Base-by-base conservation (phyloP, 2,329 filamentous ascomycete species). In the Thermomyces lanuginosus region DNA sequence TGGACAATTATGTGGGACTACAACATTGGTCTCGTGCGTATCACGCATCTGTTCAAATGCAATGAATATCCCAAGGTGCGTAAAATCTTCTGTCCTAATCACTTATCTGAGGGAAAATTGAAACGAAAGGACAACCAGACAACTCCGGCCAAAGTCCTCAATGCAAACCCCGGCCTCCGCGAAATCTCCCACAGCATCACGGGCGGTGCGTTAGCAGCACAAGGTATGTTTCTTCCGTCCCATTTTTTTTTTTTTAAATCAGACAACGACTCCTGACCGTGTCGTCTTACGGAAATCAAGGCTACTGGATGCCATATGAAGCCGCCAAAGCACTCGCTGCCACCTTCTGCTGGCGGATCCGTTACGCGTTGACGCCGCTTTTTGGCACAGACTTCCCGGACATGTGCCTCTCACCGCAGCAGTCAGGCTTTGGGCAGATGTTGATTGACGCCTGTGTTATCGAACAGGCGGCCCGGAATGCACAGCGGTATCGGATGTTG, bases 1-100 rank as follows among this genome's bases (percentile, higher is more conserved):
- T 84, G 77, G 48, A 70, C 69, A 1, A 73, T 95, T 34, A 83
- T 93, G 70, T 98, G 89, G 89, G 89, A 98, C 52, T 93, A 93
- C 58, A 86, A 91, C 42, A 72, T 86, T 35, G 89, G 89, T 6
- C 72, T 95, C 16, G 84, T 95, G 35, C 75, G 86, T 35, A 91
- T 92, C 53, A 93, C 84, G 2, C 78, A 83, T 15, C 80, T 95
- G 47, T 95, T 95, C 66, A 92, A 92, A 51, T 83, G 79, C 38
- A 76, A 75, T 48, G 73, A 76, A 36, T 86, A 86, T 46, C 68
- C 76, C 37, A 98, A 98, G 72, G 86, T 83, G 48, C 45, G 17
- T 3, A 9, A 24, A n/a, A 12, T 9, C 35, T 1, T 8, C 21
- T 2, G 15, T 25, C 7, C 15, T 26, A 12, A 24, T 11, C 13